Percentiles rank a stretch among this genome's conserved stretches.
These are phyloP conservation scores for Eucalyptus curtisii DNA, from an alignment of 345 rosid genomes.

Conservation along the genomic window DNA sequence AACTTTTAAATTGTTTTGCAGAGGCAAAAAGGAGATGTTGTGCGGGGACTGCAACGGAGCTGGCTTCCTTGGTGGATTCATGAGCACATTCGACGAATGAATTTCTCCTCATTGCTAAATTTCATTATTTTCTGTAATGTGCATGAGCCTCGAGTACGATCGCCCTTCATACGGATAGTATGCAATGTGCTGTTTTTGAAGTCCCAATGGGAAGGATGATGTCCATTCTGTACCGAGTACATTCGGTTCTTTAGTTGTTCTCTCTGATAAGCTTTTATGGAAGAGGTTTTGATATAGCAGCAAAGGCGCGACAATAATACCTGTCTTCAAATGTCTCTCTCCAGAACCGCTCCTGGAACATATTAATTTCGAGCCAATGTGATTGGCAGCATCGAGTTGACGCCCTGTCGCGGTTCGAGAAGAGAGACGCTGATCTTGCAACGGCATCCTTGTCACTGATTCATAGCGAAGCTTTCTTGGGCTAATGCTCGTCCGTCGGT, in stretches of 20 bases:
- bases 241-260: not conserved
- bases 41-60: slow-evolving; percentile 95
- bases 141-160: not conserved
- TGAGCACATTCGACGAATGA: slow-evolving; percentile 59
- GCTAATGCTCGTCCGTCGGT: not conserved
- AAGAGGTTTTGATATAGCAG: not conserved
- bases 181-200: not conserved
- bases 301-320: not conserved
- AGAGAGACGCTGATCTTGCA: not conserved
- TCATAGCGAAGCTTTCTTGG: not conserved
- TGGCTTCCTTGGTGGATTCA: slow-evolving; percentile 88
- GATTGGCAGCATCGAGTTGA: not conserved
- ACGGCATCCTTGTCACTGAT: not conserved
- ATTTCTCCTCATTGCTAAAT: not conserved
- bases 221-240: not conserved
- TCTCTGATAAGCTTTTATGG: not conserved
- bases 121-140: not conserved
- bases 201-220: not conserved
- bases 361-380: not conserved
- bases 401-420: not conserved
- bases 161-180: not conserved
- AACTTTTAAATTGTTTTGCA: slow-evolving; percentile 9
- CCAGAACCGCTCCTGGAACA: not conserved
- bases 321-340: not conserved
- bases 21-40: slow-evolving; percentile 75